A percentile compares a stretch with the other conserved stretches of the same genome.
Evolutionary conservation across 2,329 filamentous ascomycete genomes (phyloP).

Genomic region (Ambrosiella xylebori): DNA sequence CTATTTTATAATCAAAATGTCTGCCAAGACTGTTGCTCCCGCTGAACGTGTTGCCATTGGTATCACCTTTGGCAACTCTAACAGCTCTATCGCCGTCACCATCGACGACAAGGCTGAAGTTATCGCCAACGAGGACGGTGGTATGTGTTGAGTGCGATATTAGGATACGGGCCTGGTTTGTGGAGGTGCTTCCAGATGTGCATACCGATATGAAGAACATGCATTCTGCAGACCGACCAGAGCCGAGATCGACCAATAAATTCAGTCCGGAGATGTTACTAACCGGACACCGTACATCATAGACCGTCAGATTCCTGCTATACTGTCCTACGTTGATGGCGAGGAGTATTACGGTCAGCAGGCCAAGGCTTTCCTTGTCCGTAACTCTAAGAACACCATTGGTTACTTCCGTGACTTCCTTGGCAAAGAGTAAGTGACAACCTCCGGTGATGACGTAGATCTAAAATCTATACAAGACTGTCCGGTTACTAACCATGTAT

Average conservation of each 20-base stretch:
- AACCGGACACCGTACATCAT: constrained; percentile 12
- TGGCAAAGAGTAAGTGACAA: constrained; percentile 60
- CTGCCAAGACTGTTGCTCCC: constrained; percentile 29
- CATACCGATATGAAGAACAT: no score
- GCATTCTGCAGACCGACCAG: no score
- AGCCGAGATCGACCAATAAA: no score
- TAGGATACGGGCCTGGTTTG: background rate
- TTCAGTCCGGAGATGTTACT: no score
- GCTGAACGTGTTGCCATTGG: constrained; percentile 62
- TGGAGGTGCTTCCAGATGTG: no score
- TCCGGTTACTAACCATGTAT: background rate
- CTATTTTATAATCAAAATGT: constrained; percentile 11
- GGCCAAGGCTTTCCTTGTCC: constrained; percentile 82
- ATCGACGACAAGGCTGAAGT: constrained; percentile 90
- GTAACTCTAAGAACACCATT: constrained; percentile 84
- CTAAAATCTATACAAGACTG: background rate
- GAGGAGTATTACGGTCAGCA: constrained; percentile 95
- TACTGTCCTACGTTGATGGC: constrained; percentile 85
- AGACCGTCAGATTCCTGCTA: constrained; percentile 94
- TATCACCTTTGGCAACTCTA: constrained; percentile 94
- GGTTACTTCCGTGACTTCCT: constrained; percentile 93
- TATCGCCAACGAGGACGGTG: constrained; percentile 97
- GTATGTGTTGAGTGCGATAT: constrained; percentile 31
- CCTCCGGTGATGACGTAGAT: constrained; percentile 6
- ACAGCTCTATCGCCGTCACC: constrained; percentile 91